Conservation (phyloP, 345 rosid species). For the Salix viminalis region DNA sequence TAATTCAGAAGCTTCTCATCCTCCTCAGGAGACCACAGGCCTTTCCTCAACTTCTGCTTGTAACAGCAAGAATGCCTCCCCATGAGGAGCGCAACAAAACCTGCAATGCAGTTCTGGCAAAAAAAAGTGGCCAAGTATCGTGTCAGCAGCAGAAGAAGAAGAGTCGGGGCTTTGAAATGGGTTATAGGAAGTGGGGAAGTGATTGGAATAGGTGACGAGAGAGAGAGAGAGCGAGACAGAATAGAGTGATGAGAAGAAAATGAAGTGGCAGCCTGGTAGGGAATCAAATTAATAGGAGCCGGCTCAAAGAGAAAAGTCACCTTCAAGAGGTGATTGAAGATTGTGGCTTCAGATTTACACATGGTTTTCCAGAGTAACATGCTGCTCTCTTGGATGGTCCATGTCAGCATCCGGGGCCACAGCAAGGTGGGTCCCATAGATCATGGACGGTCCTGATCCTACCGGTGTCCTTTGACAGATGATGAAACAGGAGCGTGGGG, state of each 20-base stretch:
- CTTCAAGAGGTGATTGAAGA: constrained; percentile 33
- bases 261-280: constrained; percentile 31
- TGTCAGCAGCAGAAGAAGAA: constrained; percentile 19
- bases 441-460: constrained; percentile 26
- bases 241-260: constrained; percentile 19
- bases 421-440: not conserved
- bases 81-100: constrained; percentile 37
- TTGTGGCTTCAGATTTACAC: constrained; percentile 20
- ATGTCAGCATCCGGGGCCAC: constrained; percentile 11
- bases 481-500: not conserved
- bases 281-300: constrained; percentile 39
- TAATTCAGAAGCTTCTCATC: constrained; percentile 73
- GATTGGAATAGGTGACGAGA: not conserved
- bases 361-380: not conserved
- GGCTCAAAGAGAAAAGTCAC: constrained; percentile 20
- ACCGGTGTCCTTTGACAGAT: not conserved
- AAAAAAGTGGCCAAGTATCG: not conserved
- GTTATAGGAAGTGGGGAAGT: constrained; percentile 1
- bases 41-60: constrained; percentile 78
- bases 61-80: constrained; percentile 79
- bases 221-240: constrained; percentile 6
- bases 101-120: constrained; percentile 14
- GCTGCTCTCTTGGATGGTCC: constrained; percentile 16
- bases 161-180: not conserved
- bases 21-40: constrained; percentile 91